phyloP scores from a whole-genome alignment of 306 rosid genomes.

The Trifolium subterraneum region DNA sequence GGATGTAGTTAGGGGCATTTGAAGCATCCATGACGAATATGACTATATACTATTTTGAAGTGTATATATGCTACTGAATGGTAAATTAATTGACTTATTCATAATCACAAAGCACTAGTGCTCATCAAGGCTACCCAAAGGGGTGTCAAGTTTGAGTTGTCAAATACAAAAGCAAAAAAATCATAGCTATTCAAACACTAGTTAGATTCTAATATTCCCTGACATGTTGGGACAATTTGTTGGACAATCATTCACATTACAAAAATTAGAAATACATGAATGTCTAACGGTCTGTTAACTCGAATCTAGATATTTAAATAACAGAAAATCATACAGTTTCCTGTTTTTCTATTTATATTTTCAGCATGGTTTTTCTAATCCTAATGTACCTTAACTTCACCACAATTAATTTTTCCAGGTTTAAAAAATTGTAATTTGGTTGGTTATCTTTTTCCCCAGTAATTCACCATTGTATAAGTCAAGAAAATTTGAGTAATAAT shows the following conservation, averaged over 20 bases:
- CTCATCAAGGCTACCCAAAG: background rate
- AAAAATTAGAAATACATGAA: background rate
- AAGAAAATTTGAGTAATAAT: slow-evolving; percentile 9
- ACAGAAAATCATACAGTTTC: too few relatives aligned
- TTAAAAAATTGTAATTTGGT: slow-evolving; percentile 4
- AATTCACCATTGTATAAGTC: slow-evolving; percentile 1
- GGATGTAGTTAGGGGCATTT: background rate
- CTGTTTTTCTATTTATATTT: too few relatives aligned
- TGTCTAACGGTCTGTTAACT: background rate
- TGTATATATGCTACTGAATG: background rate
- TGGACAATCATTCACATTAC: slow-evolving; percentile 4
- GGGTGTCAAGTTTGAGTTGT: background rate
- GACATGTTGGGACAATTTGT: background rate
- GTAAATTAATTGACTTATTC: background rate
- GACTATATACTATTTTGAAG: too few relatives aligned
- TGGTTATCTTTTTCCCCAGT: background rate
- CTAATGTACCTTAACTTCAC: background rate
- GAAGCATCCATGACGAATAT: background rate
- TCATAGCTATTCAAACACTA: background rate
- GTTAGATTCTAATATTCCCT: too few relatives aligned
- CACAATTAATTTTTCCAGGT: slow-evolving; percentile 7
- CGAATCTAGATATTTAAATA: background rate
- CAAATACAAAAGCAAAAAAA: background rate
- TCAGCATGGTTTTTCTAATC: too few relatives aligned
- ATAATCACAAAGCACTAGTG: background rate